Base-by-base conservation (phyloP, 805 yeast genomes). In the Metschnikowia gelsemii region DNA sequence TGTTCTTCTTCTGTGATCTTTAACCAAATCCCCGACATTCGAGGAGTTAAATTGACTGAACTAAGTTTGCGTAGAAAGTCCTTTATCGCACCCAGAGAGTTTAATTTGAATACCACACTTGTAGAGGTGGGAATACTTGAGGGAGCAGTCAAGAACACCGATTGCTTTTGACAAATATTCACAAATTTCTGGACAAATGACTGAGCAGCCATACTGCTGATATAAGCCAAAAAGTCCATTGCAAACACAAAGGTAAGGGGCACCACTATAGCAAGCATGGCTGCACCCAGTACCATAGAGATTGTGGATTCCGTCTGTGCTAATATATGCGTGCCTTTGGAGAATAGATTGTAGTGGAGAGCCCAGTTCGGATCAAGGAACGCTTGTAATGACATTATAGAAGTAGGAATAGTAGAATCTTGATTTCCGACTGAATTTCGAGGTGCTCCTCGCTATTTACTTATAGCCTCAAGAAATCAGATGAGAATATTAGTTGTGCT, bases 1-100 rank as follows among this genome's bases (percentile, higher is more conserved):
- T 28, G 38, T 19, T 39, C 43, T 18, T 39, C 43, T 5, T 39
- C 43, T 5, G 37, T 11, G 17, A 39, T 14, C 20, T 27, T 39
- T 19, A 39, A 33, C 43, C 43, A 39, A n/a, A 39, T 3, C 9
- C 43, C 43, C 5, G 29, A 3, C 17, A 18, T 17, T 4, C 21
- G 43, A 5, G 34, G 43, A 17, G 19, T 14, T 21, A 33, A 18
- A 3, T 27, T 27, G 21, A 33, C 13, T 16, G 38, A 6, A 20
- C 34, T 14, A 14, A 39, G 34, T 12, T 13, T 28, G 13, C 28
- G 30, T 7, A 39, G 23, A 27, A 33, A 8, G 11, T 27, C 33
- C 24, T 21, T 27, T 14, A 32, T 13, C 8, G 36, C 11, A 16
- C 37, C 38, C 14, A 20, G 38, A 18, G 43, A 39, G 14, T 33